A percentile compares a stretch with the other conserved stretches of the same genome.
Conservation (phyloP, 1,139 yeast genomes). For the Geotrichum aggregatum region DNA sequence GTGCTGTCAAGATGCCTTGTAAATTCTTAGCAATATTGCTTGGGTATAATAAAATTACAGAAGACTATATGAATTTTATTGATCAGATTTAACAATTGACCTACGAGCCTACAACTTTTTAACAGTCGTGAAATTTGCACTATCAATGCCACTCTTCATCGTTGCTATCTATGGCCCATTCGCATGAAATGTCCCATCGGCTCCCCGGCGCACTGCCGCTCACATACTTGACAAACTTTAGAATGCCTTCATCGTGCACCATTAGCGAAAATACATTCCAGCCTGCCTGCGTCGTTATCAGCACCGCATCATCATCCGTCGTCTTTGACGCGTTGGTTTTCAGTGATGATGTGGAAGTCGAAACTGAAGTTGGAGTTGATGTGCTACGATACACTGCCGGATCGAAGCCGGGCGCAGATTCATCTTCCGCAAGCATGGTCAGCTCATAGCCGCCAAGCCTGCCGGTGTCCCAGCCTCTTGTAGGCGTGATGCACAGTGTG, state of each 20-base stretch:
- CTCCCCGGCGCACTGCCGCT: conserved; percentile 85
- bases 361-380: not conserved
- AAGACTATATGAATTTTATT: no score
- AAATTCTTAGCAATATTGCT: no score
- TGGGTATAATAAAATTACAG: no score
- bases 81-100: no score
- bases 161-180: conserved; percentile 63
- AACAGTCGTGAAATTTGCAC: no score
- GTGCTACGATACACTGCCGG: conserved; percentile 45
- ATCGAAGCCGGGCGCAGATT: conserved; percentile 45
- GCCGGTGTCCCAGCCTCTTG: conserved; percentile 78
- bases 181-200: conserved; percentile 84
- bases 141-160: conserved; percentile 40
- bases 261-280: conserved; percentile 80
- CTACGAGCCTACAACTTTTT: no score
- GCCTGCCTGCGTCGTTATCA: conserved; percentile 73
- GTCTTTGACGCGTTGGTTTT: conserved; percentile 10
- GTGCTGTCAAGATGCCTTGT: no score
- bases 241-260: conserved; percentile 75
- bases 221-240: conserved; percentile 88
- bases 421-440: conserved; percentile 60
- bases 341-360: no score
- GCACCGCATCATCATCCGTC: conserved; percentile 63
- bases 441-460: conserved; percentile 93
- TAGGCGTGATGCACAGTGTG: conserved; percentile 73